Evolutionary conservation across 176 grass and related monocot genomes (phyloP).

Genomic region (Triticum turgidum): DNA sequence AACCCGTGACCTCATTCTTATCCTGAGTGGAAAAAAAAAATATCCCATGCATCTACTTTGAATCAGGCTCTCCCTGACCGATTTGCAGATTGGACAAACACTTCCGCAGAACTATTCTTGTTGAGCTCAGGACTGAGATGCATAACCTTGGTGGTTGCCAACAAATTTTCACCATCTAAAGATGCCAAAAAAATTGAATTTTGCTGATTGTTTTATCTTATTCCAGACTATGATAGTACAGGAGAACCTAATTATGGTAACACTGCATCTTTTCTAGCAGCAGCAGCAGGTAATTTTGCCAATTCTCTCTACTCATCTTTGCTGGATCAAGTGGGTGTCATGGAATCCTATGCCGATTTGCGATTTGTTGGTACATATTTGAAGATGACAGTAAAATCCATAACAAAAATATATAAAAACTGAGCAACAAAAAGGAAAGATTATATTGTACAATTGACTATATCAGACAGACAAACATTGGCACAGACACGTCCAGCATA

Average conservation of each 20-base stretch:
- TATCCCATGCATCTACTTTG: not conserved
- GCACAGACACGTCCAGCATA: not conserved
- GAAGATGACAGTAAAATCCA: conserved; percentile 22
- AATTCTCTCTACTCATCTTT: not conserved
- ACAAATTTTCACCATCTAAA: not conserved
- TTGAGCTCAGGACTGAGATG: not conserved
- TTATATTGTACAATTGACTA: not conserved
- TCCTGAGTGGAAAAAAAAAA: too few species aligned
- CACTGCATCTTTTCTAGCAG: not conserved
- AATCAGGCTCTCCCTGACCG: not conserved
- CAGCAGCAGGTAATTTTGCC: not conserved
- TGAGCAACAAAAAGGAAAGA: not conserved
- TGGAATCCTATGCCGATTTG: not conserved
- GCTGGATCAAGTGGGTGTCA: not conserved
- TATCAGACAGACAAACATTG: not conserved
- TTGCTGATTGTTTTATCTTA: not conserved
- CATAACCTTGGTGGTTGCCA: not conserved
- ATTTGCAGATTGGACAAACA: not conserved
- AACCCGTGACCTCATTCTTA: not conserved
- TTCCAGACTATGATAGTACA: not conserved
- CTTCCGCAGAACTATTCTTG: not conserved
- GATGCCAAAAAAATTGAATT: not conserved
- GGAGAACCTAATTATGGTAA: not conserved
- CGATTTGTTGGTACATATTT: conserved; percentile 4
- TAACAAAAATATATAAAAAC: not conserved